Evolutionary conservation across 345 rosid species (phyloP).

Genomic region (Ceriops zippeliana): DNA sequence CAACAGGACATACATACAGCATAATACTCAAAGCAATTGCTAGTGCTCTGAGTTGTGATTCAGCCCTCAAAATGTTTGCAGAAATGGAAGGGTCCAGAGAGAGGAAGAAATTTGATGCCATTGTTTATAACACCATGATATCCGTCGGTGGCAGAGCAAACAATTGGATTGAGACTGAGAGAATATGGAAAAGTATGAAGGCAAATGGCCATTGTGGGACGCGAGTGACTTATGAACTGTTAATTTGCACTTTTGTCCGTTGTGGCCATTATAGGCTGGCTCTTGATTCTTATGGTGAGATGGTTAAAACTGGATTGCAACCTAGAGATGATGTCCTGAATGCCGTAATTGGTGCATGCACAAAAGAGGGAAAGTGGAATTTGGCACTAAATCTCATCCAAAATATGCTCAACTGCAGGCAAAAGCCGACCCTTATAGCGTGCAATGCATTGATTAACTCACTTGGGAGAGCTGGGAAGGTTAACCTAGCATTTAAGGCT

Average conservation of each 20-base stretch:
- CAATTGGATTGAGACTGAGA: conserved; percentile 52
- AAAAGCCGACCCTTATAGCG: conserved; percentile 55
- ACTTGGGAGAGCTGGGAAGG: conserved; percentile 65
- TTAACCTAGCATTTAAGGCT: conserved; percentile 53
- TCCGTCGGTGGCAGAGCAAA: conserved; percentile 57
- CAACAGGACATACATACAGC: conserved; percentile 63
- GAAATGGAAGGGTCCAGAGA: conserved; percentile 39
- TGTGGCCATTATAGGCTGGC: conserved; percentile 62
- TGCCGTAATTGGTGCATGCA: conserved; percentile 53
- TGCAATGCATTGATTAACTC: conserved; percentile 70
- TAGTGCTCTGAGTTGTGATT: conserved; percentile 44
- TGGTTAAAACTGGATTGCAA: conserved; percentile 45
- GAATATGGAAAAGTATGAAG: conserved; percentile 60
- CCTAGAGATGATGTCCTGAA: conserved; percentile 54
- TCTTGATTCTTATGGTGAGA: conserved; percentile 63
- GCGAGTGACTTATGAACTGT: conserved; percentile 52
- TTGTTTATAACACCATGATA: conserved; percentile 72
- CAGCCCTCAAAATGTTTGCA: conserved; percentile 51
- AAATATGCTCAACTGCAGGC: conserved; percentile 43
- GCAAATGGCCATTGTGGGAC: conserved; percentile 56
- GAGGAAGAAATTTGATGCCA: conserved; percentile 42
- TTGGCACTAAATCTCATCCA: conserved; percentile 51
- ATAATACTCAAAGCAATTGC: conserved; percentile 66
- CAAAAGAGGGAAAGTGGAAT: conserved; percentile 61
- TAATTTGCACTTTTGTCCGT: conserved; percentile 65